A percentile compares a stretch with the other conserved stretches of the same genome.
Evolutionary conservation across 768 basidiomycete species (phyloP).

Genomic region (Russula vinacea): DNA sequence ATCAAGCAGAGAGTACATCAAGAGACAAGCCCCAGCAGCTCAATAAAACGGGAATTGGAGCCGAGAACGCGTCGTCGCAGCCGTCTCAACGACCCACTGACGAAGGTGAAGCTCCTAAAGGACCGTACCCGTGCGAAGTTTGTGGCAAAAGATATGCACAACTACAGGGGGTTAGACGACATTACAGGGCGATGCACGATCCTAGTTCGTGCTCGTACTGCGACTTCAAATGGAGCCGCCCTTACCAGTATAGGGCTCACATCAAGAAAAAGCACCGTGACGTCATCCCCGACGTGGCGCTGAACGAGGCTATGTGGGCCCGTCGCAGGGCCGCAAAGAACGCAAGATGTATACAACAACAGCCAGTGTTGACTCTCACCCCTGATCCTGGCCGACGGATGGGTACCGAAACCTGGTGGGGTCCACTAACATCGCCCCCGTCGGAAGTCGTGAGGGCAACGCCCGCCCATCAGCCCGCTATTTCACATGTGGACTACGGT

Average conservation of each 20-base stretch:
- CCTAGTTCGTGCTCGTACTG: background rate
- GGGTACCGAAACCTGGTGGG: background rate
- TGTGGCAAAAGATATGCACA: background rate
- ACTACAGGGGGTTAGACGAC: background rate
- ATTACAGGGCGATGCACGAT: background rate
- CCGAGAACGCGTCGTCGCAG: background rate
- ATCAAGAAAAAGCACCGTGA: background rate
- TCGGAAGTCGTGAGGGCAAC: too few relatives aligned
- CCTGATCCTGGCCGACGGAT: background rate
- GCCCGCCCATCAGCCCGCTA: background rate
- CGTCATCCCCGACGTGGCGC: background rate
- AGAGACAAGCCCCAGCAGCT: background rate
- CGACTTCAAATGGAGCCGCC: conserved; percentile 1
- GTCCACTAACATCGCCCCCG: background rate
- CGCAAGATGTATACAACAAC: background rate
- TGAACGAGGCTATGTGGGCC: background rate
- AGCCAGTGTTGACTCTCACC: background rate
- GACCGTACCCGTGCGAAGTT: background rate
- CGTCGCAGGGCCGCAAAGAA: background rate
- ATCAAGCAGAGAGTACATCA: background rate
- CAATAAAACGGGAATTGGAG: background rate
- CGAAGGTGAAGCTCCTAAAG: background rate
- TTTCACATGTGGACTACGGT: background rate
- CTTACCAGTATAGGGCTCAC: background rate
- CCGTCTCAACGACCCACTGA: background rate